Evolutionary conservation across 2,329 filamentous ascomycete species (phyloP), one percentile per base, ranked within the genome.

Genomic region (Colletotrichum navitas): DNA sequence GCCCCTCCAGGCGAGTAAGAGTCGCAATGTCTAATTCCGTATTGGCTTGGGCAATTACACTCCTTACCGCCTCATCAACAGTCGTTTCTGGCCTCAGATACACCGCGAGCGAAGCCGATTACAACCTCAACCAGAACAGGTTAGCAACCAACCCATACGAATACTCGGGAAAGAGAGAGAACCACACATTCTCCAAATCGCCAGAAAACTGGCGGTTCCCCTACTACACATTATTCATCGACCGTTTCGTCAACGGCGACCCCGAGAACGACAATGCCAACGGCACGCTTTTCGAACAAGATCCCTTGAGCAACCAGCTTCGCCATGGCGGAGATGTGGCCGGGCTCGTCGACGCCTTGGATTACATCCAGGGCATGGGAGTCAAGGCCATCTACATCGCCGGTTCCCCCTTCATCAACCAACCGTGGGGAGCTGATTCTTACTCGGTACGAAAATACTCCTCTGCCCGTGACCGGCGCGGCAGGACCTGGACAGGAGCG

Each of bases 311-410:
- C 69, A 91, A 87, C 66, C 89, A 91, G 77, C 86, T 91, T 79
- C 87, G 89, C 41, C 87, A 90, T 80, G 89, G 89, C 36, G 89
- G 90, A 71, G 89, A 91, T 77, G 80, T 89, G 21, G 80, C 82
- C 67, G 89, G 89, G 18, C 76, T 91, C 60, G 77, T 87, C 67
- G 87, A 91, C 75, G 88, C 87, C 24, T 80, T 91, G 72, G 89
- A 92, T 77, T 92, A 92, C 77, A 81, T 92, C 47, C 86, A 89
- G 72, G 90, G 89, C 70, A 88, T 91, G 85, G 90, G 89, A 26
- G 86, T 91, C 76, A 89, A 88, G 82, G 88, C 83, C 6, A 80
- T 91, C 39, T 91, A 91, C 75, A 84, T 92, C 58, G 89, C 89
- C 39, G 90, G 90, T n/a, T 89, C 87, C 55, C 84, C 88, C 11